Evolutionary conservation across 352 stramenopile genomes (phyloP).

Genomic region (Ophiocytium majus): DNA sequence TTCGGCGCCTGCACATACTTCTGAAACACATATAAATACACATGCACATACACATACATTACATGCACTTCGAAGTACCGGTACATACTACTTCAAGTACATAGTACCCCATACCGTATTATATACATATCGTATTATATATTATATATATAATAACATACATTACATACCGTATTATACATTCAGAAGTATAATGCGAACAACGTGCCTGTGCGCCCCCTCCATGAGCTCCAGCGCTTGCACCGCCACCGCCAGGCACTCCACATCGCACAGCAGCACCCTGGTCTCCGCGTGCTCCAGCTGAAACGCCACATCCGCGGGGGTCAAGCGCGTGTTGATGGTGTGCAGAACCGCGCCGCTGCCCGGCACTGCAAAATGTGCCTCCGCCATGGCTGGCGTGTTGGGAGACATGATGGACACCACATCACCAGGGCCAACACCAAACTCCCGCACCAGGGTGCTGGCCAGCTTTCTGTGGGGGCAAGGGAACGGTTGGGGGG

Average conservation of each 20-base stretch:
- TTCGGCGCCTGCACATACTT: too few relatives aligned
- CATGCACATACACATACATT: too few relatives aligned
- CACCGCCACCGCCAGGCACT: slow-evolving; percentile 20
- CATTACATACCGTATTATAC: too few relatives aligned
- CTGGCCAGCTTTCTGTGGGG: slow-evolving; percentile 21
- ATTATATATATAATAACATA: too few relatives aligned
- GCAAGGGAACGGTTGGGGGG: too few relatives aligned
- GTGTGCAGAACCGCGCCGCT: slow-evolving; percentile 54
- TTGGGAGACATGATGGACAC: slow-evolving; percentile 56
- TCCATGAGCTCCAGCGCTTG: slow-evolving; percentile 52
- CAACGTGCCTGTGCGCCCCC: too few relatives aligned
- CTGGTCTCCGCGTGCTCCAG: slow-evolving; percentile 55
- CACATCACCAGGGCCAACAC: slow-evolving; percentile 44
- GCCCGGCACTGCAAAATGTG: slow-evolving; percentile 54
- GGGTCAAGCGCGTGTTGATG: slow-evolving; percentile 52
- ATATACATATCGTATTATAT: too few relatives aligned
- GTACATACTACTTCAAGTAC: too few relatives aligned
- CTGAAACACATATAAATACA: too few relatives aligned
- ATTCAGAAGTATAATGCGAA: too few relatives aligned
- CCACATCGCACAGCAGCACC: slow-evolving; percentile 43
- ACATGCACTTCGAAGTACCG: too few relatives aligned
- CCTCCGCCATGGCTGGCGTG: slow-evolving; percentile 47
- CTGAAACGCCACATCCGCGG: slow-evolving; percentile 51
- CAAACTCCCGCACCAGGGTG: background rate
- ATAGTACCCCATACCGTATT: too few relatives aligned